phyloP scores from a whole-genome alignment of 2,329 filamentous ascomycete species.

The Didymella sp. region DNA sequence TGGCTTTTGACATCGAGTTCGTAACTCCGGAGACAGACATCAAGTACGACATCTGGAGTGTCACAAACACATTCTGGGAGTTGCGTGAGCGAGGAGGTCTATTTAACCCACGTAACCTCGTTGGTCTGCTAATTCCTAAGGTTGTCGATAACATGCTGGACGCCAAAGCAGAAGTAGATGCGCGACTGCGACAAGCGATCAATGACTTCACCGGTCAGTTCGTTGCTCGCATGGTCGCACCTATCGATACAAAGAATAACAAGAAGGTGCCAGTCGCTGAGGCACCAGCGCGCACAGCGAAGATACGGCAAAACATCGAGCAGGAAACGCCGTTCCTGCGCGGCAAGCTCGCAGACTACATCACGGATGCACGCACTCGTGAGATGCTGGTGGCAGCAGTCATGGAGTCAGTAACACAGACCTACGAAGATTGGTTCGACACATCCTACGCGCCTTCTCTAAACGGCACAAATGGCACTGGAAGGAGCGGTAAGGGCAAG shows the following conservation, averaged over 20 bases:
- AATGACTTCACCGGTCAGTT: slow-evolving; percentile 70
- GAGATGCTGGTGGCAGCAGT: slow-evolving; percentile 72
- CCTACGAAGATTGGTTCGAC: slow-evolving; percentile 71
- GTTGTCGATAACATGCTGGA: slow-evolving; percentile 76
- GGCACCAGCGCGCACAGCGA: slow-evolving; percentile 45
- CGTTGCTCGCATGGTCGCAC: slow-evolving; percentile 63
- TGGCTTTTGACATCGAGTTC: slow-evolving; percentile 91
- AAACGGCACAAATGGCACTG: slow-evolving; percentile 27
- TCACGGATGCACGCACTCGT: slow-evolving; percentile 69
- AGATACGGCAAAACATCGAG: slow-evolving; percentile 62
- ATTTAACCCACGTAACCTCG: slow-evolving; percentile 69
- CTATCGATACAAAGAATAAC: slow-evolving; percentile 44
- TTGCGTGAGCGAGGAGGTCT: slow-evolving; percentile 69
- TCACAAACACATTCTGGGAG: slow-evolving; percentile 72
- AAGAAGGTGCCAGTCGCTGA: slow-evolving; percentile 36
- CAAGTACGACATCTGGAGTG: slow-evolving; percentile 69
- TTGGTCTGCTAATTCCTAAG: slow-evolving; percentile 67
- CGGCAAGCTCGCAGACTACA: slow-evolving; percentile 65
- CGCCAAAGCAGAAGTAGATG: slow-evolving; percentile 72
- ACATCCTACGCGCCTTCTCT: slow-evolving; percentile 50
- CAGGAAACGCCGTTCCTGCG: slow-evolving; percentile 65
- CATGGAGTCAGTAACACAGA: slow-evolving; percentile 67
- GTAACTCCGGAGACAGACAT: slow-evolving; percentile 66
- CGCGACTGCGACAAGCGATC: slow-evolving; percentile 66
- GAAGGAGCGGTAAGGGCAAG: slow-evolving; percentile 49